Evolutionary conservation across 2,329 filamentous ascomycete species (phyloP).

Genomic region (Alternaria hordeiaustralica): DNA sequence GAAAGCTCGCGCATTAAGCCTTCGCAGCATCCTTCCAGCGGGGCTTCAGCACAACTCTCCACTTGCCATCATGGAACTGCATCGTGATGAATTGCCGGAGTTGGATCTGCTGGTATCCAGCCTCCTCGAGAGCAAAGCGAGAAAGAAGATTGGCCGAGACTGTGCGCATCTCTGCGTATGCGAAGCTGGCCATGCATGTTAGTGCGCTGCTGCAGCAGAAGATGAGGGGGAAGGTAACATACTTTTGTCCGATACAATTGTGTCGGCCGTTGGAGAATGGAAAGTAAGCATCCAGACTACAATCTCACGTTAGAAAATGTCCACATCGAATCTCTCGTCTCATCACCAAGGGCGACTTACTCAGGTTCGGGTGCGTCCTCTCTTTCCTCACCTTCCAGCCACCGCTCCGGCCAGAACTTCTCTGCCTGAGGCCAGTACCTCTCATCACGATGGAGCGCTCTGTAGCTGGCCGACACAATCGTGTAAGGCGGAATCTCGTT

Average conservation of each 20-base stretch:
- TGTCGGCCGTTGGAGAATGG: not conserved
- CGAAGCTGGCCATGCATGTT: not conserved
- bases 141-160: not conserved
- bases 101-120: not conserved
- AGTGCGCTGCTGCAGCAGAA: not conserved
- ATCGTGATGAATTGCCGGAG: slow-evolving; percentile 4
- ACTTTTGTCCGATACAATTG: not conserved
- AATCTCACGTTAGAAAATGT: not conserved
- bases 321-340: not conserved
- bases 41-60: not conserved
- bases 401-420: slow-evolving; percentile 2
- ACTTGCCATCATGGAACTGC: slow-evolving; percentile 1
- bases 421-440: not conserved
- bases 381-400: not conserved
- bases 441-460: not conserved
- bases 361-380: not conserved
- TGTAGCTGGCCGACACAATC: not conserved
- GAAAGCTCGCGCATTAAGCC: not conserved
- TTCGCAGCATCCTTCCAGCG: not conserved
- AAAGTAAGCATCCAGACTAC: slow-evolving; percentile 1
- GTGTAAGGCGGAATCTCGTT: not conserved
- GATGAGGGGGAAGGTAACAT: not conserved
- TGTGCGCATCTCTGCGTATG: slow-evolving; percentile 2
- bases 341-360: not conserved
- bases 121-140: not conserved